phyloP scores from a whole-genome alignment of 2,329 filamentous ascomycete species.

The Botrytis porri region DNA sequence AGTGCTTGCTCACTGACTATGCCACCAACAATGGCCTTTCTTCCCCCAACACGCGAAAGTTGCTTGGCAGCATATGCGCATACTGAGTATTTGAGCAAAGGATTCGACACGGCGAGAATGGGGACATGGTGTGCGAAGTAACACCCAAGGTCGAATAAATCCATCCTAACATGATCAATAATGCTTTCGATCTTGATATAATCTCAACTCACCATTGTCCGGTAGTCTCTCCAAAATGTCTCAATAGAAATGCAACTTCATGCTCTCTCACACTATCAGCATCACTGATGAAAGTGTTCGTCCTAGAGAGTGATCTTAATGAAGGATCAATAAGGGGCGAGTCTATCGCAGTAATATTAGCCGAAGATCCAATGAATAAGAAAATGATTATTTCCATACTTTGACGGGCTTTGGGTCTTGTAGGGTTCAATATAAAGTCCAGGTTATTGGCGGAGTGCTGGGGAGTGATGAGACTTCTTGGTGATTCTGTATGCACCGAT shows the following conservation, averaged over 20 bases:
- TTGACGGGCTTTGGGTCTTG: slow-evolving; percentile 27
- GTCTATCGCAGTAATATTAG: slow-evolving; percentile 37
- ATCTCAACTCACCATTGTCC: slow-evolving; percentile 50
- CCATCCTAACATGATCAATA: slow-evolving; percentile 44
- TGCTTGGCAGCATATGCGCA: slow-evolving; percentile 62
- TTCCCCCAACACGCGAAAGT: slow-evolving; percentile 52
- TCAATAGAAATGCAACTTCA: slow-evolving; percentile 57
- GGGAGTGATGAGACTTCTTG: slow-evolving; percentile 26
- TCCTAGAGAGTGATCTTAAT: slow-evolving; percentile 33
- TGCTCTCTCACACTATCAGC: slow-evolving; percentile 45
- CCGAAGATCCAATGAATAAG: not conserved
- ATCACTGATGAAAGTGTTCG: slow-evolving; percentile 20
- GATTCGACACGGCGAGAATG: slow-evolving; percentile 51
- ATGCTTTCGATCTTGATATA: not conserved
- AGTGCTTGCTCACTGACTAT: slow-evolving; percentile 47
- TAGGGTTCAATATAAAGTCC: slow-evolving; percentile 53
- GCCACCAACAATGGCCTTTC: slow-evolving; percentile 49
- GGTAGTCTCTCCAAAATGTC: slow-evolving; percentile 58
- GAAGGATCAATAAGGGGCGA: slow-evolving; percentile 46
- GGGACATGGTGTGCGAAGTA: slow-evolving; percentile 61
- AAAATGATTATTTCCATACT: slow-evolving; percentile 21
- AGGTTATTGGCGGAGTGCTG: slow-evolving; percentile 45
- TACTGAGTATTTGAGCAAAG: slow-evolving; percentile 50
- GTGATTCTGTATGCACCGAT: slow-evolving; percentile 26
- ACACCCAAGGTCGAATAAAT: slow-evolving; percentile 52